Conservation (phyloP, 2,329 filamentous ascomycete genomes). For the Penicillium sp. region DNA sequence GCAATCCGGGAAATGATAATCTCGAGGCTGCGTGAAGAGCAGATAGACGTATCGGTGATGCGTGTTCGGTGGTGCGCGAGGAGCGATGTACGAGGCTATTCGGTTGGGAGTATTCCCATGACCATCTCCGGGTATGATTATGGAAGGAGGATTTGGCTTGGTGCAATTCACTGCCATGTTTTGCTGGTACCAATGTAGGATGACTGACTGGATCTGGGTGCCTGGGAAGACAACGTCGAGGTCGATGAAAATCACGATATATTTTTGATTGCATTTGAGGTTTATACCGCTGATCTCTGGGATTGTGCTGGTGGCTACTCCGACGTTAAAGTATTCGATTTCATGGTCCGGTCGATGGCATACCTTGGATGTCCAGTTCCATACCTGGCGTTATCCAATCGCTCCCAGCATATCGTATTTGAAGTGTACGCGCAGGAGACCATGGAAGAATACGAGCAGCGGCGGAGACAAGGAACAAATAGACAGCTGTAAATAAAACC, state of each 20-base stretch:
- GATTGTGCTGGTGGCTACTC: neutral
- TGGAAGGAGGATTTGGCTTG: neutral
- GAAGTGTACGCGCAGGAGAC: constrained; percentile 3
- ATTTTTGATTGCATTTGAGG: constrained; percentile 13
- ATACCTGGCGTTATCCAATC: constrained; percentile 23
- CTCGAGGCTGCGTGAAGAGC: constrained; percentile 27
- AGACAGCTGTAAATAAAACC: neutral
- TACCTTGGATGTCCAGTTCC: constrained; percentile 13
- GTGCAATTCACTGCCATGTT: constrained; percentile 15
- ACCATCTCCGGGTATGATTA: constrained; percentile 1
- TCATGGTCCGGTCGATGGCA: neutral
- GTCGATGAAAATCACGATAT: constrained; percentile 28
- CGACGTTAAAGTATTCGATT: neutral
- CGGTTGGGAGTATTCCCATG: neutral
- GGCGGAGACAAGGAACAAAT: neutral
- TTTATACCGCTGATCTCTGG: constrained; percentile 20
- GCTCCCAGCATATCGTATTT: constrained; percentile 20
- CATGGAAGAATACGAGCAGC: neutral
- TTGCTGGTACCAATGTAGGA: constrained; percentile 32
- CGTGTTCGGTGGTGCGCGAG: constrained; percentile 27
- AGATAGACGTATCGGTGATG: constrained; percentile 36
- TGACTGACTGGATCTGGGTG: constrained; percentile 14
- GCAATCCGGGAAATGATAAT: constrained; percentile 31
- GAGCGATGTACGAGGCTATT: constrained; percentile 29
- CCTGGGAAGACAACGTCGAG: constrained; percentile 23